Percentiles rank a stretch among this genome's conserved stretches.
phyloP scores from a whole-genome alignment of 106 monocot species.

The Amphibolis antarctica region DNA sequence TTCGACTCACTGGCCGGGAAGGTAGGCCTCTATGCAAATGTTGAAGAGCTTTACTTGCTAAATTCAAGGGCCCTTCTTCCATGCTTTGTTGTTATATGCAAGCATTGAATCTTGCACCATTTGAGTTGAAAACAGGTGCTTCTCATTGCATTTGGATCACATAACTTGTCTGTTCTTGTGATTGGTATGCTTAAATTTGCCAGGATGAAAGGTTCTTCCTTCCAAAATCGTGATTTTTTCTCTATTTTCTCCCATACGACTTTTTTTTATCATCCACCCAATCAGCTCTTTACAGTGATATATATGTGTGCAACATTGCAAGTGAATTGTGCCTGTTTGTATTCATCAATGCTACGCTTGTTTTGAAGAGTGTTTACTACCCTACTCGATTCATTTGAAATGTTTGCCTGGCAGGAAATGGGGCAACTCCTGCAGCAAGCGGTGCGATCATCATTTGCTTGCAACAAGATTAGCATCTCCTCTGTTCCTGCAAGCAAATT shows the following conservation, averaged over 20 bases:
- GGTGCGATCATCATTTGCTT: no score
- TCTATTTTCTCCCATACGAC: no score
- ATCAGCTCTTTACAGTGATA: neutral
- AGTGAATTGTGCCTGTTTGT: neutral
- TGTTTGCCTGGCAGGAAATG: neutral
- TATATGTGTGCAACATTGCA: no score
- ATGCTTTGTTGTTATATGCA: slow-evolving; percentile 30
- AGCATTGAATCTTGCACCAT: slow-evolving; percentile 5
- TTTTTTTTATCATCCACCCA: neutral
- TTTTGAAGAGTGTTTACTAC: neutral
- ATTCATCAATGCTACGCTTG: neutral
- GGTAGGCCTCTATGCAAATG: slow-evolving; percentile 23
- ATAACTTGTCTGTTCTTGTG: neutral
- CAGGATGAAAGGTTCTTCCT: neutral
- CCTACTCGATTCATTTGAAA: neutral
- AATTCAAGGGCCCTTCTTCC: slow-evolving; percentile 24
- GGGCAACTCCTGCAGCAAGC: neutral
- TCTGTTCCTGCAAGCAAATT: no score
- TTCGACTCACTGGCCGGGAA: slow-evolving; percentile 27
- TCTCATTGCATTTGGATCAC: neutral
- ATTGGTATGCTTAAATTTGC: neutral
- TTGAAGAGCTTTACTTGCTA: slow-evolving; percentile 31
- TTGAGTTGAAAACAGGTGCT: slow-evolving; percentile 3
- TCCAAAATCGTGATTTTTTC: no score
- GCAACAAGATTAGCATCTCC: no score